These are phyloP conservation scores for Rhizopus delemar DNA, from an alignment of 371 early-diverging fungal genomes.

Conservation along the genomic window DNA sequence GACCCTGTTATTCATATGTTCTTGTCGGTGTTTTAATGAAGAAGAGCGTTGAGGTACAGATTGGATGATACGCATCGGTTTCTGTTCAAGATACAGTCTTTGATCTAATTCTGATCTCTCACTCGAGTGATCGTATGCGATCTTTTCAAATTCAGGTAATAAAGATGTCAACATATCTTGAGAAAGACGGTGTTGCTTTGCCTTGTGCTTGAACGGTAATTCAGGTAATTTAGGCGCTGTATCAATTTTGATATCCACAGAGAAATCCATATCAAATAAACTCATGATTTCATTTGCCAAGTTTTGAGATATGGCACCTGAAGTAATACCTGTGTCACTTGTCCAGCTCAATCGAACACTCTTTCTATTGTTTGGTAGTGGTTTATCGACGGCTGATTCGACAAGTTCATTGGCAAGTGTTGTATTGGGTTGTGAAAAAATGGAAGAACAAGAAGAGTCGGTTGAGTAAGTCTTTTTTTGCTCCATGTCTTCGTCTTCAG, in stretches of 20 bases:
- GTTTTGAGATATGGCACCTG: slow-evolving; percentile 33
- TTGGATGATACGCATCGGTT: slow-evolving; percentile 21
- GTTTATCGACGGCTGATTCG: slow-evolving; percentile 20
- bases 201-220: slow-evolving; percentile 26
- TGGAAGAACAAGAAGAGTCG: slow-evolving; percentile 3
- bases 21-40: slow-evolving; percentile 23
- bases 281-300: slow-evolving; percentile 53
- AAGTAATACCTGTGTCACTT: slow-evolving; percentile 41
- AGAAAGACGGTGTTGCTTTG: slow-evolving; percentile 21
- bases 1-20: background rate
- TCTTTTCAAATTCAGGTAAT: slow-evolving; percentile 30
- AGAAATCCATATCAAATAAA: slow-evolving; percentile 57
- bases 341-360: slow-evolving; percentile 38
- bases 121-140: slow-evolving; percentile 23
- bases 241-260: slow-evolving; percentile 44
- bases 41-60: slow-evolving; percentile 35
- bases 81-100: slow-evolving; percentile 5
- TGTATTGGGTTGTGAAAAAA: slow-evolving; percentile 27
- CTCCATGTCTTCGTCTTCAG: slow-evolving; percentile 26
- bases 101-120: slow-evolving; percentile 2
- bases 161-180: slow-evolving; percentile 24
- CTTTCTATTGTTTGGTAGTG: slow-evolving; percentile 19
- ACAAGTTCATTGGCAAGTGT: slow-evolving; percentile 20
- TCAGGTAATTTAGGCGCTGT: slow-evolving; percentile 47
- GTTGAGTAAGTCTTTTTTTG: background rate